A percentile compares a stretch with the other conserved stretches of the same genome.
Conservation (phyloP, 2,329 filamentous ascomycete genomes). For the Lasiodiplodia gonubiensis region DNA sequence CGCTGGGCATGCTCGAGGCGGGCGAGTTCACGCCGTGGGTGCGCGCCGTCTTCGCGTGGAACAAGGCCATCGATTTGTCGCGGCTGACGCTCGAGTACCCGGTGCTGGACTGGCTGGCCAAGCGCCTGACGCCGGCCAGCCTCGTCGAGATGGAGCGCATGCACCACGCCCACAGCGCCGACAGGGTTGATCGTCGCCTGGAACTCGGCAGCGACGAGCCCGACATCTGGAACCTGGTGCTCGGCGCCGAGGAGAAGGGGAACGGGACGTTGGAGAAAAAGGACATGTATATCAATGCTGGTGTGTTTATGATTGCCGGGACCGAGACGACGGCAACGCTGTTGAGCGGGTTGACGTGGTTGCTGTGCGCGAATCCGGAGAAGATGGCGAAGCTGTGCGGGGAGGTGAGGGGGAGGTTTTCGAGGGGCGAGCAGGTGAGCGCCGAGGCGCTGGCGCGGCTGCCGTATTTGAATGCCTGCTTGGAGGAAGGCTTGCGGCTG, state of each 20-base stretch:
- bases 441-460: neutral
- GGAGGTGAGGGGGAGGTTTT: neutral
- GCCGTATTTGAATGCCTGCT: neutral
- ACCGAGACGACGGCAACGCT: constrained; percentile 53
- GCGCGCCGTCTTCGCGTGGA: constrained; percentile 35
- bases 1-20: constrained; percentile 39
- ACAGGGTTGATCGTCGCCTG: constrained; percentile 36
- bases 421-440: neutral
- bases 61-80: constrained; percentile 29
- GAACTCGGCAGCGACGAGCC: constrained; percentile 27
- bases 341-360: constrained; percentile 46
- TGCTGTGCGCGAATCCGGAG: constrained; percentile 31
- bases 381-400: neutral
- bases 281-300: constrained; percentile 47
- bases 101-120: neutral
- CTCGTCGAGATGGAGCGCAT: neutral
- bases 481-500: neutral
- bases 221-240: constrained; percentile 49
- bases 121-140: neutral
- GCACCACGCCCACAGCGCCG: neutral
- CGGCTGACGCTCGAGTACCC: neutral
- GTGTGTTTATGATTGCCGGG: constrained; percentile 50
- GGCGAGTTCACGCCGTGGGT: constrained; percentile 43
- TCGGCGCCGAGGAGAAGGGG: constrained; percentile 33
- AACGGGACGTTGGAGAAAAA: constrained; percentile 6